phyloP scores from a whole-genome alignment of 176 grass and related monocot species.

The Musa schizocarpa region DNA sequence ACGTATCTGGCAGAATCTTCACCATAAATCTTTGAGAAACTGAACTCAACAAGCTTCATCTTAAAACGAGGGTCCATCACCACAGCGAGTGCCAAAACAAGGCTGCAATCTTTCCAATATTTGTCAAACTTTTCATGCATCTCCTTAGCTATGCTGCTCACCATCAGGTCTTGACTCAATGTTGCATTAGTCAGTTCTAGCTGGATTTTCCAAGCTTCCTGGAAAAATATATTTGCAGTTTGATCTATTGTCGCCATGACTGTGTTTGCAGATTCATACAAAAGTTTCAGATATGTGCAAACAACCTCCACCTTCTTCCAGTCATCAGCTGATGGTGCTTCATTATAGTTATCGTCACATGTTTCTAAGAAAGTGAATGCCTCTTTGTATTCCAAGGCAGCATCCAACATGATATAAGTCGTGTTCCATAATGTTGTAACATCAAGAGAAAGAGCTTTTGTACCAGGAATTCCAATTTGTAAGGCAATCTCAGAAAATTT shows the following conservation, averaged over 20 bases:
- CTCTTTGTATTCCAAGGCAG: slow-evolving; percentile 4
- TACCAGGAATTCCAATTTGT: neutral
- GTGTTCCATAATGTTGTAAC: slow-evolving; percentile 12
- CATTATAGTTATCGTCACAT: slow-evolving; percentile 15
- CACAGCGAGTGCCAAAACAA: slow-evolving; percentile 11
- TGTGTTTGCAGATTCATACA: slow-evolving; percentile 15
- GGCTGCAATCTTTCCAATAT: slow-evolving; percentile 15
- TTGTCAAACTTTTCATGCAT: slow-evolving; percentile 18
- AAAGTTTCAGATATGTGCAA: slow-evolving; percentile 12
- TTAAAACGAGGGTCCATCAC: slow-evolving; percentile 19
- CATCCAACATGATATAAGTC: slow-evolving; percentile 8
- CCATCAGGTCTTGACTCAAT: neutral
- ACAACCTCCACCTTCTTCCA: slow-evolving; percentile 15
- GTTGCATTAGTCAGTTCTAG: slow-evolving; percentile 7
- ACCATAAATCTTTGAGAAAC: slow-evolving; percentile 10
- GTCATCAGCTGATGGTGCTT: slow-evolving; percentile 13
- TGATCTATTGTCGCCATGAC: neutral
- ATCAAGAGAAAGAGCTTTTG: slow-evolving; percentile 9
- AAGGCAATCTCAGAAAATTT: slow-evolving; percentile 18
- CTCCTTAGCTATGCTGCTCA: slow-evolving; percentile 9
- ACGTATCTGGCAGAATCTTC: slow-evolving; percentile 7
- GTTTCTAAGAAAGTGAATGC: slow-evolving; percentile 16
- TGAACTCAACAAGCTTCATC: slow-evolving; percentile 14
- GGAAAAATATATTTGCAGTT: slow-evolving; percentile 10
- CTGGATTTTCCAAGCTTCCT: slow-evolving; percentile 10